Conservation (phyloP, 2,329 filamentous ascomycete genomes). For the Plenodomus biglobosus region DNA sequence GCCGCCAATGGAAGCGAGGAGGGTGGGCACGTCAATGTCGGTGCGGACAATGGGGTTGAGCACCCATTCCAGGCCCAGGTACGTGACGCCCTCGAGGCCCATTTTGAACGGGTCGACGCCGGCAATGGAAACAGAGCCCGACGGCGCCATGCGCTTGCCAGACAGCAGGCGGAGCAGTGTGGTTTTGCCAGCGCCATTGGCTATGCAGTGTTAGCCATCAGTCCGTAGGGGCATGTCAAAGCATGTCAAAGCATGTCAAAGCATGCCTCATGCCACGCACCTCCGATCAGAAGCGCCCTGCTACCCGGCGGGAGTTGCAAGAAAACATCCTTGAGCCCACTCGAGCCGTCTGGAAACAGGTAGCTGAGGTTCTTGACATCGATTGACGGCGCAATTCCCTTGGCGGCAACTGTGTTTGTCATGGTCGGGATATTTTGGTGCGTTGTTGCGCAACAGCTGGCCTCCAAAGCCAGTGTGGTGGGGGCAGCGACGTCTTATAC, state of each 20-base stretch:
- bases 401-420: slow-evolving; percentile 19
- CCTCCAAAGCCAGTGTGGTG: neutral
- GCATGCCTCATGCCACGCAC: slow-evolving; percentile 43
- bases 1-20: slow-evolving; percentile 83
- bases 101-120: slow-evolving; percentile 91
- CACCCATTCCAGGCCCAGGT: slow-evolving; percentile 97
- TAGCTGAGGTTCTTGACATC: slow-evolving; percentile 77
- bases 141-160: slow-evolving; percentile 88
- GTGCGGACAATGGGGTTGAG: slow-evolving; percentile 94
- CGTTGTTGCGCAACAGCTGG: neutral
- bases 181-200: slow-evolving; percentile 96
- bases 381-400: slow-evolving; percentile 60
- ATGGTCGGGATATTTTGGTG: slow-evolving; percentile 12
- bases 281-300: slow-evolving; percentile 88
- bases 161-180: slow-evolving; percentile 92
- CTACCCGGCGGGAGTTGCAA: slow-evolving; percentile 79
- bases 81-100: slow-evolving; percentile 89
- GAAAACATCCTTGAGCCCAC: slow-evolving; percentile 72
- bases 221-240: neutral
- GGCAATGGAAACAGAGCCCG: slow-evolving; percentile 71
- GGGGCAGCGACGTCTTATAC: neutral
- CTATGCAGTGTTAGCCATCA: slow-evolving; percentile 44
- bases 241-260: no score
- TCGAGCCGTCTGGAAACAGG: slow-evolving; percentile 80
- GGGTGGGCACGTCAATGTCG: slow-evolving; percentile 86